Evolutionary conservation across 495 filamentous ascomycete genomes (phyloP), one percentile per base, ranked within the genome.

Genomic region (Trichoderma orchidacearum): DNA sequence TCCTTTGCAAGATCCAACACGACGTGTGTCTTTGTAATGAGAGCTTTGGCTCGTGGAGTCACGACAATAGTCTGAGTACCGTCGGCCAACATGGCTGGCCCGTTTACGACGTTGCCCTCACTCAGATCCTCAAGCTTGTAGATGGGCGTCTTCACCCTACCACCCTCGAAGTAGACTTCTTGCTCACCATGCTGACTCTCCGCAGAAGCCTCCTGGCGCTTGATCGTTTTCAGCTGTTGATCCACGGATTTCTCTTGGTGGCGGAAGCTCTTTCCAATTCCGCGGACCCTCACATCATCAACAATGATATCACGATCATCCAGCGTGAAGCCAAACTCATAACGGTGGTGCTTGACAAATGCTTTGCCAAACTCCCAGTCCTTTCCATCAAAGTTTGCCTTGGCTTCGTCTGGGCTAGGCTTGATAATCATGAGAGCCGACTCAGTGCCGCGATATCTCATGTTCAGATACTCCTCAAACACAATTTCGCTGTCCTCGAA

Each of bases 11-110:
- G 78, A 62, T 95, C 75, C 71, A 90, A 80, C 52, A 89, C 70
- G 11, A 88, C 80, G 58, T 87, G 88, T 1, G 81, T 89, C 60
- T 85, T 75, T 41, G 85, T 81, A n/a, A 87, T 68, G n/a, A 89
- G 60, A 1, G 85, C 86, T 8, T 83, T 80, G 3, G 90, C 81
- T 13, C 80, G 82, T 2, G 93, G 93, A 0, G 87, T 88, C 15
- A 98, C 81, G 2, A 98, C 89, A 56, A 98, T 90, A 0, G 93
- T 98, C 67, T 98, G 93, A 1, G 93, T 98, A 29, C 90, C 84
- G 65, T 98, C 93, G 9, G 93, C 94, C 55, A 97, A 76, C 59
- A 97, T 85, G 0, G 93, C 93, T 8, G 93, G 94, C 0, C 93
- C 93, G 35, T 78, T 72, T 21, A 97, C 78, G 25, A 83, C 81